These are phyloP conservation scores for Stephanocyclus meneghinianus DNA, from an alignment of 352 stramenopile species.

Conservation along the genomic window DNA sequence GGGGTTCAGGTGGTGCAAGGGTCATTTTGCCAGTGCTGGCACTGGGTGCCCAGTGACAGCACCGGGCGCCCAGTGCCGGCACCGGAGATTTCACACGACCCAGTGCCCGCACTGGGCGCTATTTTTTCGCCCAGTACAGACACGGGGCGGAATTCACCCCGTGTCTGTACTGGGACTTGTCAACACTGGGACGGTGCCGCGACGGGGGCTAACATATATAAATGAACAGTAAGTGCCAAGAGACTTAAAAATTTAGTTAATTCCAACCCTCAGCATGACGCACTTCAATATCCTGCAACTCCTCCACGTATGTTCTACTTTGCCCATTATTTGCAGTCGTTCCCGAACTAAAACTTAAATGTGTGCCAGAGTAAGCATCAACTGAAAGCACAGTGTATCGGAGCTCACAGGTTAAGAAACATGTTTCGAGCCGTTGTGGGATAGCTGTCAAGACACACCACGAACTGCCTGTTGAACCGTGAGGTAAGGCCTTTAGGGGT, in stretches of 20 bases:
- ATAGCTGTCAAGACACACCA: constrained; percentile 75
- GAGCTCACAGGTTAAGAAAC: constrained; percentile 79
- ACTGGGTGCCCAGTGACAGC: too few relatives aligned
- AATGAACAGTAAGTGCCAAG: not conserved
- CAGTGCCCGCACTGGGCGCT: too few relatives aligned
- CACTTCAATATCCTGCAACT: constrained; percentile 75
- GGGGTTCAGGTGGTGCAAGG: too few relatives aligned
- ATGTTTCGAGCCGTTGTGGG: constrained; percentile 72
- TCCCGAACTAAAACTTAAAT: constrained; percentile 57
- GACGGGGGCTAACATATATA: too few relatives aligned
- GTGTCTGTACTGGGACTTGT: too few relatives aligned
- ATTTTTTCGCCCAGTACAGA: too few relatives aligned
- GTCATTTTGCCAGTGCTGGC: too few relatives aligned
- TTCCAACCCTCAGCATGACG: constrained; percentile 7
- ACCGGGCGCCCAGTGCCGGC: too few relatives aligned
- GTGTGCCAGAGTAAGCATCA: constrained; percentile 57
- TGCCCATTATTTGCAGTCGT: constrained; percentile 22
- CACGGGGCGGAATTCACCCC: too few relatives aligned
- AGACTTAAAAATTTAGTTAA: not conserved
- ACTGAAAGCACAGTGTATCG: constrained; percentile 71
- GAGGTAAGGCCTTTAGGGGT: constrained; percentile 70
- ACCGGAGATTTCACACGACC: too few relatives aligned
- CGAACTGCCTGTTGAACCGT: constrained; percentile 56
- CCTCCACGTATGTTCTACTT: constrained; percentile 76
- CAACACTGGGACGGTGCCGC: too few relatives aligned